Percentiles rank a stretch among this genome's conserved stretches.
Conservation (phyloP, 73 alveolate genomes). For the Breviolum minutum region DNA sequence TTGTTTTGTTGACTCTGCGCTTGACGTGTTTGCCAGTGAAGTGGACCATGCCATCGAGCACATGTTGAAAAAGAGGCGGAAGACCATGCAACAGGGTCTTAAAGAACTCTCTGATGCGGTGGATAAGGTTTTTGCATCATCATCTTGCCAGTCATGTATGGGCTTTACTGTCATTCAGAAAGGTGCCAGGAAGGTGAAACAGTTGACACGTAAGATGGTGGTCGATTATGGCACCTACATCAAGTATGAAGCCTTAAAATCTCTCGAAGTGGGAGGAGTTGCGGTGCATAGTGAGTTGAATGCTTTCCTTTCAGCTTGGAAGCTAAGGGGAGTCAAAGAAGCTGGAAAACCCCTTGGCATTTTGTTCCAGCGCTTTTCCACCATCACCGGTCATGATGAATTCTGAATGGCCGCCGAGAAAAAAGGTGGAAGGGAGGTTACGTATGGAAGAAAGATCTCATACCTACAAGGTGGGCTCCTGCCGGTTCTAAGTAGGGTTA, state of each 20-base stretch:
- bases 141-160: conserved; percentile 10
- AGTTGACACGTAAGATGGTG: conserved; percentile 48
- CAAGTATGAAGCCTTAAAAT: conserved; percentile 77
- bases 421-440: not conserved
- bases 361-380: conserved; percentile 48
- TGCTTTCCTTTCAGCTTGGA: conserved; percentile 69
- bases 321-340: conserved; percentile 39
- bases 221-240: conserved; percentile 89
- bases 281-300: conserved; percentile 56
- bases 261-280: conserved; percentile 76
- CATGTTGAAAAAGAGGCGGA: conserved; percentile 83
- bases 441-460: not conserved
- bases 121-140: not conserved
- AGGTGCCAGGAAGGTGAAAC: conserved; percentile 43
- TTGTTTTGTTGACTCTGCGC: conserved; percentile 32
- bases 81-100: conserved; percentile 94
- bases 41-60: conserved; percentile 42
- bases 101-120: conserved; percentile 46
- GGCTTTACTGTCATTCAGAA: not conserved
- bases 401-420: not conserved
- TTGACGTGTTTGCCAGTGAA: conserved; percentile 4
- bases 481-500: too few relatives aligned
- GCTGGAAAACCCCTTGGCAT: conserved; percentile 59
- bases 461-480: too few relatives aligned
- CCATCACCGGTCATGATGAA: conserved; percentile 75